Evolutionary conservation across 805 yeast species (phyloP), one percentile per base, ranked within the genome.

Genomic region (Cyberlindnera nakhonratchasimensis): DNA sequence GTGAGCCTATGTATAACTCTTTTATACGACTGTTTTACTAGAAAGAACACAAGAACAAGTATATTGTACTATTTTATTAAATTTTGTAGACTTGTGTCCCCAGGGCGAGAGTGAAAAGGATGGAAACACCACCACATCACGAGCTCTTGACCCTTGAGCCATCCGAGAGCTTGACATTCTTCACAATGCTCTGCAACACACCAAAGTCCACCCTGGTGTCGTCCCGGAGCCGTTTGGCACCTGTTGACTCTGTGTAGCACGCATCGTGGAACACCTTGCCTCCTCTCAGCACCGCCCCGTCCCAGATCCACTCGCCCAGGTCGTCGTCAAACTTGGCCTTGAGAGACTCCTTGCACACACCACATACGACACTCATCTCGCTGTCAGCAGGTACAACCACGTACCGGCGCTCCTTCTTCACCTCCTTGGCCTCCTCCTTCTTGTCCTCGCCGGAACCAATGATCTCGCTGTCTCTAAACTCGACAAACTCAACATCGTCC

Each of bases 221-320:
- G n/a, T 6, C n/a, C 29, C 10, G n/a, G 10, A 26, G 6, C n/a
- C n/a, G 14, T 9, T 12, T 26, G 9, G 16, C n/a, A 5, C 32
- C 37, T 20, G 28, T 31, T 9, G 36, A 31, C 50, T 87, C 93
- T n/a, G 72, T 64, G 56, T 73, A 77, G 57, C 95, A 86, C 2
- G 79, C 70, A 30, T 80, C 80, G 63, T 86, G 93, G 57, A 76
- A 80, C 20, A 77, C 70, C 46, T 68, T 69, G 3, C 70, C 74
- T 39, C 71, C 67, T 1, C 67, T 68, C 39, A 68, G 70, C 12
- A 80, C 68, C 2, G 88, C 82, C 55, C 82, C 80, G 47, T 68
- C 72, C 89, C 90, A 85, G 17, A 85, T 75, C 95, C 95, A 86
- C 51, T 83, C 90, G 43, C 89, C 91, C 2, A 74, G 63, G 34